Percentiles rank a stretch among this genome's conserved stretches.
Evolutionary conservation across 345 rosid genomes (phyloP).

Genomic region (Camelina laxa): DNA sequence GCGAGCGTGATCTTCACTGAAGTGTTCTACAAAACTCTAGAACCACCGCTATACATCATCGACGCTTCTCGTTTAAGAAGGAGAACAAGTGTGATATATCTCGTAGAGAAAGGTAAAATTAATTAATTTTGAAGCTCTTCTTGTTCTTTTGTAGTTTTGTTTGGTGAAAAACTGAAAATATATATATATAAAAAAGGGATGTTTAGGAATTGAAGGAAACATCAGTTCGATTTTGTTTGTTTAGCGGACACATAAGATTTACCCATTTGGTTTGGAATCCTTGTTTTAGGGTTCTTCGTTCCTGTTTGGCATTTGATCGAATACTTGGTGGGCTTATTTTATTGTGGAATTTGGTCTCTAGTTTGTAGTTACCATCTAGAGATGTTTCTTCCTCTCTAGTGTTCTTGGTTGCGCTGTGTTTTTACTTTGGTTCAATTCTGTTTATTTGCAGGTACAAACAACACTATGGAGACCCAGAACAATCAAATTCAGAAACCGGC

Average conservation of each 20-base stretch:
- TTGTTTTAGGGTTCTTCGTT: not conserved
- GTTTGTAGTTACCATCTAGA: not conserved
- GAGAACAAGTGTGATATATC: not conserved
- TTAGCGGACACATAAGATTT: not conserved
- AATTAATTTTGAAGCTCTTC: not conserved
- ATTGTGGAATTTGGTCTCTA: not conserved
- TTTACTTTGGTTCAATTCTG: not conserved
- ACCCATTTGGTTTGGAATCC: not conserved
- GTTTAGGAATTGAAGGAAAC: not conserved
- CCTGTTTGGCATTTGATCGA: slow-evolving; percentile 25
- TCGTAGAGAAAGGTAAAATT: slow-evolving; percentile 7
- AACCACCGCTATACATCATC: not conserved
- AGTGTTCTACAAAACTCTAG: not conserved
- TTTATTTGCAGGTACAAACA: slow-evolving; percentile 11
- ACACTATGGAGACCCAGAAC: slow-evolving; percentile 47
- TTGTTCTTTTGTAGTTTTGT: not conserved
- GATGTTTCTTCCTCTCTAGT: not conserved
- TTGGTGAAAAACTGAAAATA: not conserved
- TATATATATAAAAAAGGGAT: not conserved
- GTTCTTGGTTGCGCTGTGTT: slow-evolving; percentile 4
- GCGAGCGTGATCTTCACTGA: not conserved
- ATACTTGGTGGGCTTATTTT: slow-evolving; percentile 4
- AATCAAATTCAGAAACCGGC: slow-evolving; percentile 44
- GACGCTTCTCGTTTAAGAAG: not conserved
- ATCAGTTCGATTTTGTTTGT: not conserved